Evolutionary conservation across 768 basidiomycete genomes (phyloP), one percentile per base, ranked within the genome.

Genomic region (Leccinum barrowsii): DNA sequence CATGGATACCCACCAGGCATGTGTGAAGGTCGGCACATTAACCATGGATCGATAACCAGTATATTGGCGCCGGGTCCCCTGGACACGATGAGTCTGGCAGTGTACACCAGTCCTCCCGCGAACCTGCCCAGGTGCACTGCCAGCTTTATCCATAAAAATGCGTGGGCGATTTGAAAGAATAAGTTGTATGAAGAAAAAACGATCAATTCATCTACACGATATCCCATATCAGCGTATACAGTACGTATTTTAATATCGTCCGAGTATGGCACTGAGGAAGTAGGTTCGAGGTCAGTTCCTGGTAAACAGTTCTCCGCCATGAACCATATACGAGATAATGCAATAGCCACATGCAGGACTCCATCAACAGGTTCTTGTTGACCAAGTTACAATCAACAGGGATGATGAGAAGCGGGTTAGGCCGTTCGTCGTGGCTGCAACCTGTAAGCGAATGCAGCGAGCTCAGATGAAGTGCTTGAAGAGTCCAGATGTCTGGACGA

Each of bases 101-200:
- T 15, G 34, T 21, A 11, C 28, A 32, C 26, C 8, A 13, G n/a
- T 26, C 32, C 50, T 65, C 58, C 65, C 65, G 65, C 64, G 64
- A 67, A 57, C 44, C 65, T 66, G 24, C 17, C n/a, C n/a, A 42
- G n/a, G 24, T 47, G 12, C 40, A 26, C 13, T 21, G 50, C 40
- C n/a, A n/a, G 10, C n/a, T 40, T 40, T 40, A n/a, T n/a, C 15
- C 35, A 37, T 37, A 37, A 34, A 24, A 35, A 50, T 50, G n/a
- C 35, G n/a, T 48, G 46, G 52, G 48, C n/a, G 37, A 53, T 49
- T 40, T 21, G 34, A 50, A 32, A 34, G 19, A 8, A 24, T 12
- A 7, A 22, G 44, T 28, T n/a, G 11, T 32, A 24, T 42, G 52
- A 26, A 48, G 30, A 11, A 17, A n/a, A 24, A 50, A 22, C 35